Evolutionary conservation across 176 grass and related monocot genomes (phyloP), one percentile per base, ranked within the genome.

Genomic region (Aegilops bicornis): DNA sequence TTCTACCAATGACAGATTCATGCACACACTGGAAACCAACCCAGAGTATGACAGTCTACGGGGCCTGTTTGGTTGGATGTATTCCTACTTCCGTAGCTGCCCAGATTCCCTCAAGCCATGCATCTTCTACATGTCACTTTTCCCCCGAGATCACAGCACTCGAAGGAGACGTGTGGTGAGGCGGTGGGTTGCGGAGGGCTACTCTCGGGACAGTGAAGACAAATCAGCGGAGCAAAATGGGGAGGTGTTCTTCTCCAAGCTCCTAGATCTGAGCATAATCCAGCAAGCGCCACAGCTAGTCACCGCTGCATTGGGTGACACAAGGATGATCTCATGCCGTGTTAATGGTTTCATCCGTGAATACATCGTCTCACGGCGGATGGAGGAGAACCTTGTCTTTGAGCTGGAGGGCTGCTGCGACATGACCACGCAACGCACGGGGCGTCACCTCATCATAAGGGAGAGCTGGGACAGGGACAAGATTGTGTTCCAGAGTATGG

Each of bases 181-280:
- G 76, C 73, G 91, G 0, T 92, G 91, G 91, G 80, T 93, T 2
- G 84, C 80, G 0, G 91, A 90, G 54, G 81, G 91, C 2, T 86
- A 76, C n/a, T 15, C 16, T 0, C 16, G 35, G 3, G 60, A 48
- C 10, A 79, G 19, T 0, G 75, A 16, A 23, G 19, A 37, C 12
- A 84, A 35, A 0, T 75, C 24, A 0, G 85, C 69, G 5, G 78
- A 86, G 32, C 48, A 90, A 17, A 10, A 40, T 0, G 85, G 15
- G 2, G 52, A 88, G 43, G 0, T 0, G 0, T 93, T 50, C 40
- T 88, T 93, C 25, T 13, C 76, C 8, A 76, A 71, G 0, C 77
- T 93, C 7, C 30, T 90, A 0, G n/a, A 87, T 0, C 6, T 86
- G 8, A 63, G 39, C 2, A 75, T 93, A 15, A 86, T 93, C 33